Evolutionary conservation across 2,329 filamentous ascomycete species (phyloP), one percentile per base, ranked within the genome.

Genomic region (Curvularia hawaiiensis): DNA sequence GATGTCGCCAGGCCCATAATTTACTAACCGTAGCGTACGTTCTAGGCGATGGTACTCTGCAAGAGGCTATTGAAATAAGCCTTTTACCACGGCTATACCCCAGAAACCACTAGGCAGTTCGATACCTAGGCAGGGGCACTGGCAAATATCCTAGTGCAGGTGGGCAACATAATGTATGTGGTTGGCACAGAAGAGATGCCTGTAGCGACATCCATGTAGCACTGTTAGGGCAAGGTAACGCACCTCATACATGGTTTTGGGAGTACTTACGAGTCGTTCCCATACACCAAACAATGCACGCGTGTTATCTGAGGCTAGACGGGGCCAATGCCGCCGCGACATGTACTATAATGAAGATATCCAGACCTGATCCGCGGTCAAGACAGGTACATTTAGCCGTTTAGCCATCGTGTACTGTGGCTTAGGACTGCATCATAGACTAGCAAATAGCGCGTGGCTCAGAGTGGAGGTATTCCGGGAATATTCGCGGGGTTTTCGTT

Each of bases 381-480:
- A 38, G 40, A 39, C 40, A 40, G 31, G 50, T 39, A 54, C 47
- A 62, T 72, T 73, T 72, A 72, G 64, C 70, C 70, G 66, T 72
- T 73, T 72, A 72, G 67, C 64, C 69, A 65, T 63, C 45, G 58
- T n/a, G 28, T 41, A 45, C 35, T 39, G 40, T 47, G 44, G 44
- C 41, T 54, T 40, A 16, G 30, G 43, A 50, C 52, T 24, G 49
- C 54, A 62, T 60, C 59, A 60, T 60, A 41, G 56, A 60, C 31
- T 28, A 11, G 18, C n/a, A 20, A 11, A 7, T 31, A 28, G 33
- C 26, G 38, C 51, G 44, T 18, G 50, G 46, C 31, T 51, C 20
- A 39, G 31, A 26, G 35, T 40, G 47, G 41, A 45, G 18, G 41
- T 35, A 40, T 18, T 22, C 14, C 28, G 9, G 35, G 18, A n/a